Base-by-base conservation (phyloP, 2,329 filamentous ascomycete genomes). In the Dothiorella sarmentorum region DNA sequence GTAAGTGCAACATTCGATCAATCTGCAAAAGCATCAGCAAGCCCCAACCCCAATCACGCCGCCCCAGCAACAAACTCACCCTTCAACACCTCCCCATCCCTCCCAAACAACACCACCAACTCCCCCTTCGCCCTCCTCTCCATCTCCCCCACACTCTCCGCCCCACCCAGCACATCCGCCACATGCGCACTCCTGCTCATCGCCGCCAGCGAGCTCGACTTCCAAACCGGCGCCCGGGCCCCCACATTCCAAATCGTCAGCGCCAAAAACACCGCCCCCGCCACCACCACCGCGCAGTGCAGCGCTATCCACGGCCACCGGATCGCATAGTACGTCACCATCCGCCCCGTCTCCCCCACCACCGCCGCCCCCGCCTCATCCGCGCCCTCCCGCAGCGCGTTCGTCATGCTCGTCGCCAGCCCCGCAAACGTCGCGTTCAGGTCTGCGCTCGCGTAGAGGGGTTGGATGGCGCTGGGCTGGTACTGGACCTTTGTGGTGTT, bases 371-470 rank as follows among this genome's bases (percentile, higher is more conserved):
- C 18, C 47, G 2, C 9, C 24, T 2, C n/a, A 31, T 53, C 58
- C 4, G 47, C 33, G 26, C 51, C 45, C 7, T 15, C 27, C 11
- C 63, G 51, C 1, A 64, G 60, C 22, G 53, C 42, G 33, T 64
- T 63, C 29, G 24, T 60, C 61, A 64, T 61, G 60, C 61, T 62
- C 18, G 33, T 35, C 11, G 61, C 63, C 15, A 64, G 11, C 4
- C 37, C 11, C 4, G 29, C 31, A 37, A 64, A 63, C 17, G 52
- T 61, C 5, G 26, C 49, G 24, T 38, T 38, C 3, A 64, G 51
- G 43, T 63, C 52, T 0, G 9, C 15, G 18, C 59, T 60, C 22
- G 27, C 18, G 20, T 47, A 57, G 7, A 63, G 52, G 0, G 55
- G 20, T 33, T 61, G 55, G n/a, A 63, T 61, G 3, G 40, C 44